phyloP scores from a whole-genome alignment of 2,329 filamentous ascomycete genomes.

The Colletotrichum tropicale region DNA sequence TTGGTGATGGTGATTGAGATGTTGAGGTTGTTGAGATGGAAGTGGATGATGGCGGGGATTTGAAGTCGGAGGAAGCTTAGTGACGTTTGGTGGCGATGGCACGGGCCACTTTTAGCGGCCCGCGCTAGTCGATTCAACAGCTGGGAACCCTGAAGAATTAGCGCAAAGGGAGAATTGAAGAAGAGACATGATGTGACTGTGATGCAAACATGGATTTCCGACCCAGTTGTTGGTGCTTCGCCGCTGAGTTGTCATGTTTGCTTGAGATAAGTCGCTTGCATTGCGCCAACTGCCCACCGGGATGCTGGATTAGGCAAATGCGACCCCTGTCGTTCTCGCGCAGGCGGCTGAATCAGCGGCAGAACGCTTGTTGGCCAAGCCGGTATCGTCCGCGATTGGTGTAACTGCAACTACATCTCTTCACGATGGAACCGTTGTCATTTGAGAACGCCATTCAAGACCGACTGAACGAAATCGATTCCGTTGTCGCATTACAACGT shows the following conservation, averaged over 20 bases:
- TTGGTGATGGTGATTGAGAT: not conserved
- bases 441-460: not conserved
- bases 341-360: not conserved
- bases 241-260: not conserved
- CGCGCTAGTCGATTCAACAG: not conserved
- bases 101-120: not conserved
- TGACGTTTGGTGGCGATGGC: not conserved
- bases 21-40: not conserved
- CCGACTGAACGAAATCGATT: not conserved
- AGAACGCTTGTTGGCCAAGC: not conserved
- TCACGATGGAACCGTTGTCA: not conserved
- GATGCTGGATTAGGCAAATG: not conserved
- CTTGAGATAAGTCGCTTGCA: not conserved
- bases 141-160: not conserved
- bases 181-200: not conserved
- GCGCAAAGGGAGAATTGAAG: not conserved
- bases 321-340: not conserved
- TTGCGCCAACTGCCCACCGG: rapidly evolving
- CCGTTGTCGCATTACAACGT: not conserved
- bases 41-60: not conserved
- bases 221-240: not conserved
- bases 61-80: not conserved
- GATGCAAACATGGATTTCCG: not conserved
- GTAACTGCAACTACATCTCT: not conserved
- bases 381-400: not conserved